Base-by-base conservation (phyloP, 306 rosid genomes). In the Cicer bijugum region DNA sequence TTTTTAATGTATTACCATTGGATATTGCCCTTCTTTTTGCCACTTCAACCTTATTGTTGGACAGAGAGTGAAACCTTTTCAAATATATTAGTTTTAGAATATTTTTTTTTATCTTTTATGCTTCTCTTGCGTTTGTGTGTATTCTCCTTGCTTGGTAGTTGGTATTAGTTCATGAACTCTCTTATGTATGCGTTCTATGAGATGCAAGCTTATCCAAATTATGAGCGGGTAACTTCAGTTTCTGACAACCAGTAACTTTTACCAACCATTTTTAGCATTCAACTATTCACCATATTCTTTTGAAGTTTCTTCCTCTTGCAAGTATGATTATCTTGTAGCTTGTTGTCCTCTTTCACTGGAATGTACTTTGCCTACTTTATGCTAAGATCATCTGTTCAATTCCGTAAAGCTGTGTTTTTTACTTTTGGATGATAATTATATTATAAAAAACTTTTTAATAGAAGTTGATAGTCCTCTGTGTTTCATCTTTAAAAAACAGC, bases 401-500 rank as follows among this genome's bases (percentile, higher is more conserved):
- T 77, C 67, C 35, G 43, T 33, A 16, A 69, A 55, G 19, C 46
- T 46, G 48, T 11, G 8, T 8, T 38, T 69, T 56, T 73, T 8
- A 8, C 37, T 23, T 80, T 50, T 59, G 6, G 6, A 48, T 63
- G 71, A 59, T 64, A n/a, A 6, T 62, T 23, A 28, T 28, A 28
- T 6, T 61, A 60, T 38, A 2, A 33, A 20, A 17, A 6, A 37
- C 7, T 15, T 51, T 66, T 19, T 35, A 6, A 38, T 67, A 12
- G 12, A 67, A 72, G 53, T 59, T 78, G 53, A 74, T 75, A 67
- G 14, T 79, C 65, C 58, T 67, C 19, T 19, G 45, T 62, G 81
- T 81, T 14, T 78, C 76, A 61, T 77, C 58, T 72, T 51, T 85
- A 52, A 50, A 33, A 84, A 81, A 84, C 85, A 95, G 97, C 85